phyloP scores from a whole-genome alignment of 257 asterid species.

The Penstemon newberryi region DNA sequence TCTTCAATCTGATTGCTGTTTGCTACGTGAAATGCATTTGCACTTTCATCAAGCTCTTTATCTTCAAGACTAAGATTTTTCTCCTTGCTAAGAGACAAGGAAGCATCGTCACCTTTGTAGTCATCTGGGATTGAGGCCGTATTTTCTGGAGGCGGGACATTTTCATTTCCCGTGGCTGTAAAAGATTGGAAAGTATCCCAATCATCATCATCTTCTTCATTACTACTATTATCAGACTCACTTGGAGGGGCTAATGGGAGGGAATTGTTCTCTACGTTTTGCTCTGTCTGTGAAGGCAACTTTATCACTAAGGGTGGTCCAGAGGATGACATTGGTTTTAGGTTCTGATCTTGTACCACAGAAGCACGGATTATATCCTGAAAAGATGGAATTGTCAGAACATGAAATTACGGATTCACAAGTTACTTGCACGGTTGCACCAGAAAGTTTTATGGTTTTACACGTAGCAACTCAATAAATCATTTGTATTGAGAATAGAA shows the following conservation, averaged over 20 bases:
- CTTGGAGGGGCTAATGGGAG: slow-evolving; percentile 40
- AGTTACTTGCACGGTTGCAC: background rate
- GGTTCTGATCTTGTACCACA: slow-evolving; percentile 63
- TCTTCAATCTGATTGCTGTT: slow-evolving; percentile 33
- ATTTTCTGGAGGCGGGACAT: slow-evolving; percentile 41
- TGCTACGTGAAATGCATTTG: slow-evolving; percentile 24
- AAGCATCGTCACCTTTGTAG: slow-evolving; percentile 31
- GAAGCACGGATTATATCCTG: slow-evolving; percentile 95
- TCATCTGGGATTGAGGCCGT: slow-evolving; percentile 37
- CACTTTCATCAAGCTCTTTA: slow-evolving; percentile 33
- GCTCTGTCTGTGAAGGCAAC: slow-evolving; percentile 58
- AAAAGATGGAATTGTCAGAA: slow-evolving; percentile 32
- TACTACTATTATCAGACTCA: slow-evolving; percentile 38
- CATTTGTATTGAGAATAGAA: background rate
- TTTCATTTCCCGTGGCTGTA: slow-evolving; percentile 65
- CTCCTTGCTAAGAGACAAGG: slow-evolving; percentile 33
- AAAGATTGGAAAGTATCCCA: slow-evolving; percentile 99
- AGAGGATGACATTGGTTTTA: slow-evolving; percentile 44
- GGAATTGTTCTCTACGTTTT: slow-evolving; percentile 35
- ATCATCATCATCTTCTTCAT: slow-evolving; percentile 64
- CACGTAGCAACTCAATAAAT: slow-evolving; percentile 4
- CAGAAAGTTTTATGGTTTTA: background rate
- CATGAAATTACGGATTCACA: background rate
- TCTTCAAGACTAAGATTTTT: slow-evolving; percentile 30
- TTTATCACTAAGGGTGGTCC: slow-evolving; percentile 66